These are phyloP conservation scores for Boletus smithii DNA, from an alignment of 1,284 basidiomycete species.

Conservation along the genomic window DNA sequence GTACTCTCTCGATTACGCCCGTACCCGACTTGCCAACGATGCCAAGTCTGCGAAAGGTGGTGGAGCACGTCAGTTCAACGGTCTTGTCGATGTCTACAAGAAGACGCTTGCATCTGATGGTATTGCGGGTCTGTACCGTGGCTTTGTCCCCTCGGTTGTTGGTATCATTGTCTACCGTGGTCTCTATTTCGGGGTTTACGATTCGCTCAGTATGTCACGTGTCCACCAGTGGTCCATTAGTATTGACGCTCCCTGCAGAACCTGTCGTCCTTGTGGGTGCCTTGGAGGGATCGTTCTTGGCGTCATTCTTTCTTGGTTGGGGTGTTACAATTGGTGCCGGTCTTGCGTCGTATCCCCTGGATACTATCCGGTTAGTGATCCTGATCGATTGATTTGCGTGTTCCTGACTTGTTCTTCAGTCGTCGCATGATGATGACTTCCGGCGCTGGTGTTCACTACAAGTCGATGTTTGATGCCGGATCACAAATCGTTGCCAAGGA, in stretches of 20 bases:
- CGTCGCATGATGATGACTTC: constrained; percentile 98
- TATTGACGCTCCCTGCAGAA: constrained; percentile 49
- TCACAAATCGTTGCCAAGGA: constrained; percentile 88
- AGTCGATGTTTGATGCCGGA: constrained; percentile 86
- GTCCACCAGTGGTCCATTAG: constrained; percentile 2
- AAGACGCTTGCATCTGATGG: constrained; percentile 91
- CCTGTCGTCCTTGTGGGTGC: constrained; percentile 88
- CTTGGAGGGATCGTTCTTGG: constrained; percentile 87
- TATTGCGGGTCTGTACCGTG: constrained; percentile 91
- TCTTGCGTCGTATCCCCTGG: constrained; percentile 93
- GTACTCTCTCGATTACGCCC: constrained; percentile 96
- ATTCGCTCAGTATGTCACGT: constrained; percentile 74
- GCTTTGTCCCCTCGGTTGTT: constrained; percentile 91
- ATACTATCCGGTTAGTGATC: constrained; percentile 77
- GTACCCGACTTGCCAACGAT: constrained; percentile 97
- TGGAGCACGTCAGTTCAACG: constrained; percentile 93
- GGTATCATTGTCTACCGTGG: constrained; percentile 97
- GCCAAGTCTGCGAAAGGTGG: constrained; percentile 91
- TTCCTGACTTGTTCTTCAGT: constrained; percentile 41
- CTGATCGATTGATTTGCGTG: background rate
- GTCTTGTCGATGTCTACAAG: constrained; percentile 89
- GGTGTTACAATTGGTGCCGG: constrained; percentile 94
- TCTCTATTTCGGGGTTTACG: constrained; percentile 94
- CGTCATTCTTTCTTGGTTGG: constrained; percentile 89
- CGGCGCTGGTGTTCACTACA: constrained; percentile 82